A percentile compares a stretch with the other conserved stretches of the same genome.
Conservation (phyloP, 2,329 filamentous ascomycete genomes). For the Arthrinium puccinioides region DNA sequence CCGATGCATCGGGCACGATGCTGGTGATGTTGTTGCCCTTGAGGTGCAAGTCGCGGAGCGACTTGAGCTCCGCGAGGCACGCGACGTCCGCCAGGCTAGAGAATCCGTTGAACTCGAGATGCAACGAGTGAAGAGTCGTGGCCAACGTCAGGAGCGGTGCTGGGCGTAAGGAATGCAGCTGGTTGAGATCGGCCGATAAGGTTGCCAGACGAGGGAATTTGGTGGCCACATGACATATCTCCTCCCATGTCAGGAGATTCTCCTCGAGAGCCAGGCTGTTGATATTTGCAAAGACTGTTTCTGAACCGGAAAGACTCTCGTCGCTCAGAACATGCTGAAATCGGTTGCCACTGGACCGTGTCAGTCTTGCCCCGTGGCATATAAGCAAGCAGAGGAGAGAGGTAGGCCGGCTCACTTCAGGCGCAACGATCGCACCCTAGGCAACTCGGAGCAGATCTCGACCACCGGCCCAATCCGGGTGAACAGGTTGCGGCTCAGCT, state of each 20-base stretch:
- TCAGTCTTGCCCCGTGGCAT: constrained; percentile 4
- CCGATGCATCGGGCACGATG: constrained; percentile 22
- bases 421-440: constrained; percentile 57
- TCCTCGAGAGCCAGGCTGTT: constrained; percentile 59
- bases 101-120: constrained; percentile 68
- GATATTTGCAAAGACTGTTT: constrained; percentile 40
- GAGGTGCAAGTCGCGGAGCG: constrained; percentile 57
- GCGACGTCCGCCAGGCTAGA: constrained; percentile 48
- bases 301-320: constrained; percentile 24
- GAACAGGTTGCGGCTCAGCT: constrained; percentile 80
- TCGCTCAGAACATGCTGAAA: constrained; percentile 43
- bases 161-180: constrained; percentile 43
- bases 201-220: constrained; percentile 45
- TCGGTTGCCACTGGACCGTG: constrained; percentile 61
- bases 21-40: constrained; percentile 67
- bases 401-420: constrained; percentile 52
- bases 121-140: constrained; percentile 51
- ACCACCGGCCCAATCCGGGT: constrained; percentile 59
- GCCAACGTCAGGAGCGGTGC: constrained; percentile 33
- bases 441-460: constrained; percentile 63
- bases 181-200: constrained; percentile 50
- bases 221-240: constrained; percentile 47
- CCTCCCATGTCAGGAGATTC: constrained; percentile 58
- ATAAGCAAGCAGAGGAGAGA: too few relatives aligned
- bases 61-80: constrained; percentile 41